phyloP scores from a whole-genome alignment of 78 protist genomes.

The slime mould (Dictyostelium discoideum) region DNA sequence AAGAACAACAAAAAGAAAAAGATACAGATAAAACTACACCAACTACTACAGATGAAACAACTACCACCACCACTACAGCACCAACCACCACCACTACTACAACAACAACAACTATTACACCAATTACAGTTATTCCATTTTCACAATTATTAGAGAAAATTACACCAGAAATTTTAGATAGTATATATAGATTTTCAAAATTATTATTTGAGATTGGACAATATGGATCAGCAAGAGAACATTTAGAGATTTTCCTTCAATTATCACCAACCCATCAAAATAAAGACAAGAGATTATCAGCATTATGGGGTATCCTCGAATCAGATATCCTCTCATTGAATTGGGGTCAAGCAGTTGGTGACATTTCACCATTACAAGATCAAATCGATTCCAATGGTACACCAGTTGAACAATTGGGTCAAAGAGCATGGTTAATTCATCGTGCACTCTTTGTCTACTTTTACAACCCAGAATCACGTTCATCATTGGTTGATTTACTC shows the following conservation, averaged over 20 bases:
- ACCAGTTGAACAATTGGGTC: slow-evolving; percentile 86
- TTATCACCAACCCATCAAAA: slow-evolving; percentile 26
- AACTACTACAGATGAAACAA: slow-evolving; percentile 5
- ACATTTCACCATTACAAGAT: slow-evolving; percentile 55
- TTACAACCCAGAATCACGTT: slow-evolving; percentile 82
- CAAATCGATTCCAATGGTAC: slow-evolving; percentile 81
- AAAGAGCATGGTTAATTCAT: slow-evolving; percentile 95
- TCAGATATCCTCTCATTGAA: slow-evolving; percentile 87
- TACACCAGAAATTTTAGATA: slow-evolving; percentile 55
- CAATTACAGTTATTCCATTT: slow-evolving; percentile 20
- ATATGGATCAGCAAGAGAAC: slow-evolving; percentile 55
- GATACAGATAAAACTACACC: background rate
- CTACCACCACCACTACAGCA: background rate
- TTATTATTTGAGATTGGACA: slow-evolving; percentile 53
- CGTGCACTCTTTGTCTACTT: slow-evolving; percentile 93
- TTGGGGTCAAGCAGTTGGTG: slow-evolving; percentile 87
- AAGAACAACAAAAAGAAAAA: background rate
- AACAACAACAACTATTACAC: background rate
- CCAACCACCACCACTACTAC: background rate
- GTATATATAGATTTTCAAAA: slow-evolving; percentile 50
- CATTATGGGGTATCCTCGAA: slow-evolving; percentile 96
- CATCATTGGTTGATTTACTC: slow-evolving; percentile 85
- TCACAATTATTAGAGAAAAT: slow-evolving; percentile 20
- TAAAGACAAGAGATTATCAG: slow-evolving; percentile 56
- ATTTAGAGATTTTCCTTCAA: slow-evolving; percentile 37